A percentile compares a stretch with the other conserved stretches of the same genome.
phyloP scores from a whole-genome alignment of 176 grass and related monocot genomes.

The Juncus inflexus region DNA sequence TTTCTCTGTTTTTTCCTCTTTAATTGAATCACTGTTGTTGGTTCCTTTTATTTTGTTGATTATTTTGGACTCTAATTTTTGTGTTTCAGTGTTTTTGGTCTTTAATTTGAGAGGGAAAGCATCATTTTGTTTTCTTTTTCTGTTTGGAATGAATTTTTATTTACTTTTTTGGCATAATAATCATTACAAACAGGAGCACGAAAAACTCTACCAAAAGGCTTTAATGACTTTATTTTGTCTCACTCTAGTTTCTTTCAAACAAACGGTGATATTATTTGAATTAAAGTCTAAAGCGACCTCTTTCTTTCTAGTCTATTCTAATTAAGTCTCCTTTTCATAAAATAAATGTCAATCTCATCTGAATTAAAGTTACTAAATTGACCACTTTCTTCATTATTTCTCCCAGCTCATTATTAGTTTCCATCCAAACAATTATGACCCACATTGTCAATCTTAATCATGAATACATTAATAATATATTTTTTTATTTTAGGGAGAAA shows the following conservation, averaged over 20 bases:
- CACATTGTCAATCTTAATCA: constrained; percentile 22
- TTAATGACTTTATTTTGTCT: not conserved
- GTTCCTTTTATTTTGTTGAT: constrained; percentile 6
- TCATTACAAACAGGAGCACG: not conserved
- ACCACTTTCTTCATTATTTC: too few species aligned
- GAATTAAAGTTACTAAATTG: too few species aligned
- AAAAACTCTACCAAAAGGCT: constrained; percentile 10
- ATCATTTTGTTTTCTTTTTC: constrained; percentile 4
- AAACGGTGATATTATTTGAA: constrained; percentile 21
- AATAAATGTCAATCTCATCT: too few species aligned
- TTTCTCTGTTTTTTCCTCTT: constrained; percentile 8
- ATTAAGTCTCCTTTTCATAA: too few species aligned
- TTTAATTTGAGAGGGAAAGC: not conserved
- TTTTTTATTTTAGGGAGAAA: constrained; percentile 59
- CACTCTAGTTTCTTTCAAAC: constrained; percentile 11
- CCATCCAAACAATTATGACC: constrained; percentile 17
- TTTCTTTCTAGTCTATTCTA: not conserved
- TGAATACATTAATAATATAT: not conserved
- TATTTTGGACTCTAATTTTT: not conserved
- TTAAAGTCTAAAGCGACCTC: constrained; percentile 27
- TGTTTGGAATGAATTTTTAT: not conserved
- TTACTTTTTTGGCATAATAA: not conserved
- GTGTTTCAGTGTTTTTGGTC: constrained; percentile 23
- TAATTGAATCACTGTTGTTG: not conserved
- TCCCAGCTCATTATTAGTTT: not conserved